Evolutionary conservation across 345 rosid species (phyloP), one percentile per base, ranked within the genome.

Genomic region (Heritiera littoralis): DNA sequence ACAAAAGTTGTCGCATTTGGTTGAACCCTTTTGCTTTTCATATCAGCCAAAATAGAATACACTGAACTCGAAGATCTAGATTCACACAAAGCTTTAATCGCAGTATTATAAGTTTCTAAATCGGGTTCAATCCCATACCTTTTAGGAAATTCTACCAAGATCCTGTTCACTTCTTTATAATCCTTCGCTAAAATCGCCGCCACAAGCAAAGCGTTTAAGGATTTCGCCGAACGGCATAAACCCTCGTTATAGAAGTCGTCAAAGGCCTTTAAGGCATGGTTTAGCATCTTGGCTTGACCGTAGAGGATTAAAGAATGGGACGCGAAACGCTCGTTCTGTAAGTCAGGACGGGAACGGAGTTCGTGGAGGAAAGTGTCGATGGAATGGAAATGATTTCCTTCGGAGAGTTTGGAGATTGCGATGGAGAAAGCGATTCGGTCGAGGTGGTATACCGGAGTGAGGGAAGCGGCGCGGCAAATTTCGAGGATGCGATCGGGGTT

Each of bases 221-320:
- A 83, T 45, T 84, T 89, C 15, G 89, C 89, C 65, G 97, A 86
- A 2, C 90, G 83, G 43, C 79, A 20, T 40, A 88, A 80, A 4
- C 83, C 92, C 15, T 63, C 45, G 41, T 76, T 80, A 64, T 92
- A 91, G 18, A 87, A 79, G 45, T 94, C 90, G 49, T 84, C 68
- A 80, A 94, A 94, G 1, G 89, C 77, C 23, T 80, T 60, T 49
- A 89, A 45, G 10, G 97, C 94, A 72, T 87, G 90, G 15, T 89
- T 87, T 54, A 89, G 73, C 99, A 92, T 94, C 55, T 85, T 84
- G 12, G 97, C 97, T 77, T 92, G 94, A 46, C 92, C 99, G 76
- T 84, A 96, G 3, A 96, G 88, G 78, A 92, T 80, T 71, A 92
- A 88, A 4, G 92, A 89, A 74, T 90, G 97, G 67, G 87, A 73